Evolutionary conservation across 139 green algal genomes (phyloP).

Genomic region (Auxenochlorella pyrenoidosa): DNA sequence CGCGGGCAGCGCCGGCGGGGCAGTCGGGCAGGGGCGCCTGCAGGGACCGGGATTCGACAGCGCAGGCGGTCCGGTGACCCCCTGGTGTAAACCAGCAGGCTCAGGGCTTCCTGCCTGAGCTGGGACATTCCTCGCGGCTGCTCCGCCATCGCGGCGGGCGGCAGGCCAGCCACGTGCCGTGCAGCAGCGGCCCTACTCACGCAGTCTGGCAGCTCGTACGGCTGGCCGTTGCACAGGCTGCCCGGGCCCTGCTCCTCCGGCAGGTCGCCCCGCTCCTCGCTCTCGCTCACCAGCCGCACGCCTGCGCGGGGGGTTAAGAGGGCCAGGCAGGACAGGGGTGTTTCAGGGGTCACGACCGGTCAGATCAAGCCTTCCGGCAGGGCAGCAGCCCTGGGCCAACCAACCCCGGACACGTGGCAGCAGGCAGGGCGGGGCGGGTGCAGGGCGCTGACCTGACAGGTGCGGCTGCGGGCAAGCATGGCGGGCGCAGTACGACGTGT

Average conservation of each 20-base stretch:
- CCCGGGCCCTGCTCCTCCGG: neutral
- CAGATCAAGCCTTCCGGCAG: no score
- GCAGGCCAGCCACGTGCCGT: no score
- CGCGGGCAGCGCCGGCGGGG: conserved; percentile 67
- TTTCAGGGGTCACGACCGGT: no score
- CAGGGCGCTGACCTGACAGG: conserved; percentile 42
- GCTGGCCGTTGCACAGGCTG: conserved; percentile 80
- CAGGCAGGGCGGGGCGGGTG: neutral
- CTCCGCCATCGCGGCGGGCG: no score
- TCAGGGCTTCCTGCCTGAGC: no score
- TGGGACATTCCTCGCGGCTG: no score
- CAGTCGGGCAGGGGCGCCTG: conserved; percentile 58
- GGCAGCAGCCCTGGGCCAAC: no score
- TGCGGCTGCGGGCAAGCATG: conserved; percentile 76
- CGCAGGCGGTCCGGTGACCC: neutral
- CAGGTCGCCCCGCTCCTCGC: conserved; percentile 40
- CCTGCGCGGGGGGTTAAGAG: conserved; percentile 35
- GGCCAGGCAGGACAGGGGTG: neutral
- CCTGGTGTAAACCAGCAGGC: no score
- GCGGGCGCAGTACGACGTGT: conserved; percentile 78
- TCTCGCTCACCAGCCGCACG: conserved; percentile 46
- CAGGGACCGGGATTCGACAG: neutral
- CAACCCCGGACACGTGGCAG: neutral
- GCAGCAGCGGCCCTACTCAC: neutral
- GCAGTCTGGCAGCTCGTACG: conserved; percentile 64